These are phyloP conservation scores for Pichia paraexigua DNA, from an alignment of 805 yeast genomes.

Conservation along the genomic window DNA sequence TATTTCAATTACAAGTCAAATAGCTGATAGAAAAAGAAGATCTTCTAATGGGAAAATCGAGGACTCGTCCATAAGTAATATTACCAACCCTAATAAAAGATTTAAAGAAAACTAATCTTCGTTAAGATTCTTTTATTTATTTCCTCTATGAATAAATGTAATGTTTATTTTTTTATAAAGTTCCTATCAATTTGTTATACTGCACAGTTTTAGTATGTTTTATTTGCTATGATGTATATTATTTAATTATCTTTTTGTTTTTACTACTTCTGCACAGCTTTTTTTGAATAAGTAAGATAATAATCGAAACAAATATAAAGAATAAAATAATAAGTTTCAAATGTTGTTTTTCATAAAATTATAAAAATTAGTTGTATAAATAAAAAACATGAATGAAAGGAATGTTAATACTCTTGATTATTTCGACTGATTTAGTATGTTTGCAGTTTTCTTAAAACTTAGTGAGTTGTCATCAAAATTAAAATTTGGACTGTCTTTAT, in stretches of 20 bases:
- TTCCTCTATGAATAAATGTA: too few species aligned
- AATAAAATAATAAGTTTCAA: too few species aligned
- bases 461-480: constrained; percentile 9
- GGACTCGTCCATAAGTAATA: neutral
- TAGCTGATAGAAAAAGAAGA: neutral
- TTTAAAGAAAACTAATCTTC: neutral
- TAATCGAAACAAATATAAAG: too few species aligned
- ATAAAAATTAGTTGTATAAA: neutral
- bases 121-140: neutral
- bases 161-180: too few species aligned
- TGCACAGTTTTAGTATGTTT: too few species aligned
- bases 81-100: neutral
- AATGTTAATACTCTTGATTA: neutral
- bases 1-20: neutral
- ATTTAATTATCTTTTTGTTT: too few species aligned
- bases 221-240: too few species aligned
- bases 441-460: constrained; percentile 16
- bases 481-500: constrained; percentile 5
- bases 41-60: neutral
- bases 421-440: neutral
- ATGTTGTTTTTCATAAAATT: too few species aligned
- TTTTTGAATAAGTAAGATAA: too few species aligned
- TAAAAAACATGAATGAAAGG: too few species aligned
- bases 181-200: too few species aligned
- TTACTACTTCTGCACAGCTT: too few species aligned